These are phyloP conservation scores for Gnaphalium uliginosum DNA, from an alignment of 129 eudicot genomes.

Conservation along the genomic window DNA sequence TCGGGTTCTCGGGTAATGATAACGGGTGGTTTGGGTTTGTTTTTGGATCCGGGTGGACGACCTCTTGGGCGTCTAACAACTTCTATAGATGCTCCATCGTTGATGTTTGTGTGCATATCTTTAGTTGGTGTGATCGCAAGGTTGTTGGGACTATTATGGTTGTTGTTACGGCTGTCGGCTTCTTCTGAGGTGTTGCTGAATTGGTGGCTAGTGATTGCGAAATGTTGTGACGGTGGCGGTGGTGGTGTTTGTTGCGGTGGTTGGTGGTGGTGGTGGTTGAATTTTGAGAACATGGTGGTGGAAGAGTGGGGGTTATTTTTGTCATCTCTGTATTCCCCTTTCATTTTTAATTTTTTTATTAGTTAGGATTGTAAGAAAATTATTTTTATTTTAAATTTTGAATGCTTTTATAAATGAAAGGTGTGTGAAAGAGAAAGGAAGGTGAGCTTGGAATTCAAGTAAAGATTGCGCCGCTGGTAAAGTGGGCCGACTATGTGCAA, in stretches of 20 bases:
- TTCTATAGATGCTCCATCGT: conserved; percentile 70
- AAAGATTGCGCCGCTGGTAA: conserved; percentile 56
- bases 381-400: not conserved
- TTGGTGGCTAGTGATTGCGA: conserved; percentile 25
- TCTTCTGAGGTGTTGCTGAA: conserved; percentile 47
- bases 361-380: not conserved
- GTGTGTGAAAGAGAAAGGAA: conserved; percentile 30
- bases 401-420: not conserved
- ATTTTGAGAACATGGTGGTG: conserved; percentile 52
- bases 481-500: conserved; percentile 30
- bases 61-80: conserved; percentile 72
- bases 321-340: conserved; percentile 48
- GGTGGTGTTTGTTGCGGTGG: conserved; percentile 26
- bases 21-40: conserved; percentile 72
- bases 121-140: conserved; percentile 17
- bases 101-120: conserved; percentile 17
- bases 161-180: conserved; percentile 51
- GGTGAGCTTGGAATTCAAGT: conserved; percentile 69
- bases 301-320: conserved; percentile 34
- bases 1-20: conserved; percentile 60
- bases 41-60: conserved; percentile 78
- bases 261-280: conserved; percentile 39
- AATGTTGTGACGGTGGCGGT: conserved; percentile 19
- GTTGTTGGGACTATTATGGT: conserved; percentile 7
- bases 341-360: conserved; percentile 32